These are phyloP conservation scores for Fusarium avenaceum DNA, from an alignment of 2,329 filamentous ascomycete genomes.

Conservation along the genomic window DNA sequence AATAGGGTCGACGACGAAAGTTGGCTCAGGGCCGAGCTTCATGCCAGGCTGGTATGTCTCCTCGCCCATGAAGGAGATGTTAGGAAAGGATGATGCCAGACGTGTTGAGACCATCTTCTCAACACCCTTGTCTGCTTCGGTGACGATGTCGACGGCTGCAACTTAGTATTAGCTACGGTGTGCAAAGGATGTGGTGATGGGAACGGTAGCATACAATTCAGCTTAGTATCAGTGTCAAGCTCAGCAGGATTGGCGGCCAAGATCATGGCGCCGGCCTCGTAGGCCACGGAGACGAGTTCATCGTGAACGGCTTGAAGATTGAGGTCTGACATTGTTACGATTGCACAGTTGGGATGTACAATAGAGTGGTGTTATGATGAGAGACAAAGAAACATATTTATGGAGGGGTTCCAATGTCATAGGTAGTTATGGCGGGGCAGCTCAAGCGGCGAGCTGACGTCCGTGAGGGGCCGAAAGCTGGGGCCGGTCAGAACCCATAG, in stretches of 20 bases:
- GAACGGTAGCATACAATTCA: conserved; percentile 67
- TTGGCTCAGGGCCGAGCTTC: conserved; percentile 73
- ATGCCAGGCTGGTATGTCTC: conserved; percentile 80
- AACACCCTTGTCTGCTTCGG: conserved; percentile 75
- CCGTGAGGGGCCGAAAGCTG: conserved; percentile 34
- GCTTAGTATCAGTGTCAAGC: conserved; percentile 70
- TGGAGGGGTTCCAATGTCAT: conserved; percentile 42
- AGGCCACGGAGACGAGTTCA: conserved; percentile 70
- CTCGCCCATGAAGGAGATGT: conserved; percentile 77
- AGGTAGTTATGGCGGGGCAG: conserved; percentile 39
- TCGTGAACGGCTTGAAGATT: conserved; percentile 74
- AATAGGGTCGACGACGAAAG: conserved; percentile 86
- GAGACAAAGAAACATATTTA: conserved; percentile 31
- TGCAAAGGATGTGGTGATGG: background rate
- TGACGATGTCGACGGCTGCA: conserved; percentile 76
- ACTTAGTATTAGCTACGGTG: conserved; percentile 6
- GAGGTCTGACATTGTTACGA: conserved; percentile 64
- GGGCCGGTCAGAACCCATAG: conserved; percentile 14
- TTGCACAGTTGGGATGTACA: conserved; percentile 3
- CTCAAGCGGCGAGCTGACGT: conserved; percentile 14
- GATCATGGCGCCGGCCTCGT: conserved; percentile 75
- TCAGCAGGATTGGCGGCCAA: conserved; percentile 70
- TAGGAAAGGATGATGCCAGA: conserved; percentile 67
- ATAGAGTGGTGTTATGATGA: conserved; percentile 8
- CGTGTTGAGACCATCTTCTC: conserved; percentile 71